Evolutionary conservation across 768 basidiomycete species (phyloP).

Genomic region (Calocera viscosa): DNA sequence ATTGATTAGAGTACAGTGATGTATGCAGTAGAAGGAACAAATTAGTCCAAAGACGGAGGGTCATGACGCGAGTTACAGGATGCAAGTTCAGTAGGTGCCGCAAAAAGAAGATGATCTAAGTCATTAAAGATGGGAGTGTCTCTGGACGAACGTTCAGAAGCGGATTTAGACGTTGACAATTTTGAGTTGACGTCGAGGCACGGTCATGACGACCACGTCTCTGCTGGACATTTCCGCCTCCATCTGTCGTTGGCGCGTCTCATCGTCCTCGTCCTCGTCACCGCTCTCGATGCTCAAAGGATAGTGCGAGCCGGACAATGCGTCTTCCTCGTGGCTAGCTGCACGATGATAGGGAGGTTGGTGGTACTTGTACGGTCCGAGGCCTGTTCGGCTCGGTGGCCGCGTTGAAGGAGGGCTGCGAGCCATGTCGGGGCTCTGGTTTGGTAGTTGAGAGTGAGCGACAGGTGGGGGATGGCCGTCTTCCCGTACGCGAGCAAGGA

Average conservation of each 20-base stretch:
- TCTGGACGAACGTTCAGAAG: background rate
- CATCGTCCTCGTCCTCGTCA: slow-evolving; percentile 56
- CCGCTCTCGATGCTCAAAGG: slow-evolving; percentile 27
- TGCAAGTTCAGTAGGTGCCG: slow-evolving; percentile 4
- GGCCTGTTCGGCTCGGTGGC: background rate
- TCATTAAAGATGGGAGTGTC: background rate
- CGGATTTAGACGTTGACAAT: slow-evolving; percentile 50
- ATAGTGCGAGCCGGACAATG: slow-evolving; percentile 27
- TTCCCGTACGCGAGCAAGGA: slow-evolving; percentile 25
- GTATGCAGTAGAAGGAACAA: background rate
- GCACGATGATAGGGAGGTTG: slow-evolving; percentile 47
- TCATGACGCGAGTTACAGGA: background rate
- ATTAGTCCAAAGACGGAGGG: background rate
- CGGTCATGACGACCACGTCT: slow-evolving; percentile 67
- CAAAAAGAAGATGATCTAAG: background rate
- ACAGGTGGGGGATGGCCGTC: slow-evolving; percentile 17
- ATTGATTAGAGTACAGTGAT: slow-evolving; percentile 6
- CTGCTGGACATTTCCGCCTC: slow-evolving; percentile 73
- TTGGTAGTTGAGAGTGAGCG: background rate
- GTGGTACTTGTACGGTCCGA: slow-evolving; percentile 25
- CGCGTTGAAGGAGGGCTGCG: background rate
- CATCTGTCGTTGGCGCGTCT: slow-evolving; percentile 56
- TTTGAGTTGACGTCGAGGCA: slow-evolving; percentile 62
- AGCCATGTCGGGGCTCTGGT: background rate
- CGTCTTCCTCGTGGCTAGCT: slow-evolving; percentile 43